Evolutionary conservation across 2,329 filamentous ascomycete species (phyloP).

Genomic region (Ophiostoma pallidulum): DNA sequence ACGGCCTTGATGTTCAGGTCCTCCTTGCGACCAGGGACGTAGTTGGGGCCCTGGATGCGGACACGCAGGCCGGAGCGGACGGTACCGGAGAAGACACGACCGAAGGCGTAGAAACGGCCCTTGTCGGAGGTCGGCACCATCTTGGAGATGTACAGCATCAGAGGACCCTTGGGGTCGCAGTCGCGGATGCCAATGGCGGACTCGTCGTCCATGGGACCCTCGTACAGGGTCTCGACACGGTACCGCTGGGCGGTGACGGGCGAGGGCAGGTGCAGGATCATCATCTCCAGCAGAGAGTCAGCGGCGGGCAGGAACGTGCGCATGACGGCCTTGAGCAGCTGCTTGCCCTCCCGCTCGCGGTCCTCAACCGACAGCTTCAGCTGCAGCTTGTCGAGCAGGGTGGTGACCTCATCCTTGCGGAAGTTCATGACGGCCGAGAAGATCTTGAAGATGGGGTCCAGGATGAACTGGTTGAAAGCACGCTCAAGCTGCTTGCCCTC

Average conservation of each 20-base stretch:
- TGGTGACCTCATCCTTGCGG: conserved; percentile 86
- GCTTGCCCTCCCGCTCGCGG: conserved; percentile 92
- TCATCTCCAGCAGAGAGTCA: conserved; percentile 98
- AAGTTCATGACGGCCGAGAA: conserved; percentile 96
- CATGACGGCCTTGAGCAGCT: conserved; percentile 92
- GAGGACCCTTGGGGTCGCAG: conserved; percentile 94
- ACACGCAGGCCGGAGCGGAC: conserved; percentile 97
- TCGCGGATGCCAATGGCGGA: conserved; percentile 94
- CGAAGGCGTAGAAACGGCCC: conserved; percentile 99
- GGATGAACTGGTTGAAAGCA: conserved; percentile 97
- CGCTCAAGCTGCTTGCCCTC: conserved; percentile 90
- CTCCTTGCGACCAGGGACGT: conserved; percentile 95
- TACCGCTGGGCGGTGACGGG: conserved; percentile 94
- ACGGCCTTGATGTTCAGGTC: conserved; percentile 99
- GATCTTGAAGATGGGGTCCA: conserved; percentile 99
- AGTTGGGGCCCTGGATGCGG: conserved; percentile 99
- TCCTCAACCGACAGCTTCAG: conserved; percentile 86
- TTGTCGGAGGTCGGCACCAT: conserved; percentile 99
- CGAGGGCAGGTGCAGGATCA: conserved; percentile 98
- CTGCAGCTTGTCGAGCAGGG: conserved; percentile 81
- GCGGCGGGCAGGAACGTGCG: conserved; percentile 97
- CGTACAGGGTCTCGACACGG: conserved; percentile 97
- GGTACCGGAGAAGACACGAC: conserved; percentile 99
- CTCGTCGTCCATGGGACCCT: conserved; percentile 90
- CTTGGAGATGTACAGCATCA: conserved; percentile 99